A percentile compares a stretch with the other conserved stretches of the same genome.
These are phyloP conservation scores for Ascochyta clinopodiicola DNA, from an alignment of 2,329 filamentous ascomycete genomes.

Conservation along the genomic window DNA sequence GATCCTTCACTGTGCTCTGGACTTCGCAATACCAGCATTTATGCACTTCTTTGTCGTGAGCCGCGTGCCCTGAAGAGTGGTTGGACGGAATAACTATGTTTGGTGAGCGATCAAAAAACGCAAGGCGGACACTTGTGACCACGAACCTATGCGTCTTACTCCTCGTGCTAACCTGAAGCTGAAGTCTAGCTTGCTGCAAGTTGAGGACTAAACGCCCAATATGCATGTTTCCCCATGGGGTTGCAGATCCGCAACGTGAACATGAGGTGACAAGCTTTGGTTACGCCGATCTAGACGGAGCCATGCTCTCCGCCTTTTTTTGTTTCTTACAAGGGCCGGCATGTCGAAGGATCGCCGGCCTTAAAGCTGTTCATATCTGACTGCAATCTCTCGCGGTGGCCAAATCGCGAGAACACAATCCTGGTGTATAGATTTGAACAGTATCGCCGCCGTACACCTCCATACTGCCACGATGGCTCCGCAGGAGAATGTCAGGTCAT, in stretches of 20 bases:
- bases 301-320: conserved; percentile 5
- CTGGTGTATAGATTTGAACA: not conserved
- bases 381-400: not conserved
- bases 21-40: conserved; percentile 7
- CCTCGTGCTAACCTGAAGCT: not conserved
- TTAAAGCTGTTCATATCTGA: not conserved
- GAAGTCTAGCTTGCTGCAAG: not conserved
- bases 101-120: not conserved
- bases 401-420: not conserved
- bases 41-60: conserved; percentile 11
- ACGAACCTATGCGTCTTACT: not conserved
- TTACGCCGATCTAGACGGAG: conserved; percentile 4
- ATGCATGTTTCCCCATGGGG: not conserved
- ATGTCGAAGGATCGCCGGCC: not conserved
- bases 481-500: conserved; percentile 13
- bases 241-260: conserved; percentile 3
- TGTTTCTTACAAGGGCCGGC: not conserved
- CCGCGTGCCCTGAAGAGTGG: conserved; percentile 6
- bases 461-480: conserved; percentile 6
- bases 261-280: conserved; percentile 1
- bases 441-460: not conserved
- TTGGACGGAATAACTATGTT: conserved; percentile 20
- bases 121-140: conserved; percentile 11
- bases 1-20: conserved; percentile 3
- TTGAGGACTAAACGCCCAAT: not conserved